These are phyloP conservation scores for Isoetes taiwanensis DNA, from an alignment of 75 land plant genomes.

Conservation along the genomic window DNA sequence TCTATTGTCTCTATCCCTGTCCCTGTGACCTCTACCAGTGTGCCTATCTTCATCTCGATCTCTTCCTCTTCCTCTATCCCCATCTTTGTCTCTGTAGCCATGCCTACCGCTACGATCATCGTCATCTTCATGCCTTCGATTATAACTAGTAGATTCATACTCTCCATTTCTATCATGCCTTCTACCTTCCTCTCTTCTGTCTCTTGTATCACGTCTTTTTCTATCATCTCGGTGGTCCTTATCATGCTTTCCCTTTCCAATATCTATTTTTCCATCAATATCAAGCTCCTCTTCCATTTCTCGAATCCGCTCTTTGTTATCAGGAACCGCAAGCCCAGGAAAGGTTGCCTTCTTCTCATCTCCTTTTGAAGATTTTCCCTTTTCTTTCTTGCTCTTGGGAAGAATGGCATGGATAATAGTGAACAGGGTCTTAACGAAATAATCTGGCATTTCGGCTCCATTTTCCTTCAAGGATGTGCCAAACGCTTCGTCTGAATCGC, in stretches of 20 bases:
- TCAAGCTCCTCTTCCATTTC: conserved; percentile 47
- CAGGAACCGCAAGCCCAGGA: conserved; percentile 35
- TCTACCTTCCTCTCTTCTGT: conserved; percentile 7
- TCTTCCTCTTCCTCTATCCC: neutral
- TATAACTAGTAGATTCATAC: neutral
- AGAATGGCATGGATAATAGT: conserved; percentile 85
- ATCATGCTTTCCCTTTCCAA: conserved; percentile 3
- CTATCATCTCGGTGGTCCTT: conserved; percentile 8
- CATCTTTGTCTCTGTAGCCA: conserved; percentile 5
- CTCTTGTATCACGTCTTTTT: neutral
- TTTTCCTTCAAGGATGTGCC: neutral
- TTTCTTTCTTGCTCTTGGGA: conserved; percentile 24
- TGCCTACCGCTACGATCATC: neutral
- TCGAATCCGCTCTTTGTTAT: conserved; percentile 31
- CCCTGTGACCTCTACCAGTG: conserved; percentile 1
- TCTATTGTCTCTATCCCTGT: conserved; percentile 7
- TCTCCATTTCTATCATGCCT: neutral
- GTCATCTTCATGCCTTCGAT: neutral
- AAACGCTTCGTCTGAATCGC: neutral
- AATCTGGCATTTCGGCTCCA: conserved; percentile 45
- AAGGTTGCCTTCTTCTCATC: conserved; percentile 16
- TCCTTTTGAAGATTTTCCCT: conserved; percentile 13
- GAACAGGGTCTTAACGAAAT: conserved; percentile 69
- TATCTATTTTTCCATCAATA: conserved; percentile 1
- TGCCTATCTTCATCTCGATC: conserved; percentile 14